Evolutionary conservation across 345 rosid species (phyloP), one percentile per base, ranked within the genome.

Genomic region (Salix viminalis): DNA sequence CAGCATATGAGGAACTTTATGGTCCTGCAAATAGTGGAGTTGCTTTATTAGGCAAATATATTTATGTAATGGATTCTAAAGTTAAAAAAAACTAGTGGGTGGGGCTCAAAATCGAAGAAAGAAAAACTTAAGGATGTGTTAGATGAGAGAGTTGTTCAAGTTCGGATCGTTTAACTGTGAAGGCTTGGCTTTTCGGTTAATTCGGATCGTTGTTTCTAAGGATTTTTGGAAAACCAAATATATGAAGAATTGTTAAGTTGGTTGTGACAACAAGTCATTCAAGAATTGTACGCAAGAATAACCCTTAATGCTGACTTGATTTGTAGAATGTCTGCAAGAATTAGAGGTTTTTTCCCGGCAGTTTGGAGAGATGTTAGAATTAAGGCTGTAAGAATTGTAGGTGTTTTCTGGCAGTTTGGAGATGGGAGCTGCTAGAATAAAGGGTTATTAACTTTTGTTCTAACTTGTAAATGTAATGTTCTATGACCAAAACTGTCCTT

Each of bases 71-170:
- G 97, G 93, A 95, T 74, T 82, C 91, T 1, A 92, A 86, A 80
- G 14, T 83, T 56, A 89, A 89, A 74, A 74, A 90, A 87, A 74
- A 67, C 79, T 1, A 76, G 83, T 28, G 83, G 86, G 71, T 86
- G 86, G 18, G 91, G 91, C 28, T 67, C 80, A 69, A 89, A 85
- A 75, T 70, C 58, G 6, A 89, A 87, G 87, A 88, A 81, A 68
- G 90, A 90, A 81, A 93, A 90, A 80, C 54, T 85, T 2, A 80
- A 83, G 72, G 98, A 95, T 66, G 98, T 92, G 70, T 87, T 93
- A 42, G 97, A 95, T 23, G 99, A 95, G 90, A 86, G 97, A 71
- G 99, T 95, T 54, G 85, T 93, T 34, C 94, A 91, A 30, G 32
- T 2, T 30, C 32, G 4, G 32, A 30, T 30, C 32, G 32, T 30